Conservation (phyloP, 306 rosid genomes). For the Benincasa hispida region DNA sequence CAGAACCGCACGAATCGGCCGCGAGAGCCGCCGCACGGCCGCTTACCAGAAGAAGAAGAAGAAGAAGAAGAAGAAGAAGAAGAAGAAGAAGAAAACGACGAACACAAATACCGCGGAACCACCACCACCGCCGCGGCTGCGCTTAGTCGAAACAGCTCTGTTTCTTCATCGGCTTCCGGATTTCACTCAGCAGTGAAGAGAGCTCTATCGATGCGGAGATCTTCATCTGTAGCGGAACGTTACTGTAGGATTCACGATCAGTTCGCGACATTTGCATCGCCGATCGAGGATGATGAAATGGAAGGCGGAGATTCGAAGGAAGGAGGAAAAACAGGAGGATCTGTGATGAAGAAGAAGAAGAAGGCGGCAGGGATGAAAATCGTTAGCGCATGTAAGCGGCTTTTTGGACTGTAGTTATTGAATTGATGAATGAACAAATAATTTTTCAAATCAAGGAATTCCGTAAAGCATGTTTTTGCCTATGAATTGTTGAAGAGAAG, state of each 20-base stretch:
- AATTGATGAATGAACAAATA: no score
- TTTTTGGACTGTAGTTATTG: conserved; percentile 14
- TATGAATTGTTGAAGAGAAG: no score
- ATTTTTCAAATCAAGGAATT: no score
- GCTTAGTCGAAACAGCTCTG: conserved; percentile 32
- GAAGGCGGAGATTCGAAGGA: not conserved
- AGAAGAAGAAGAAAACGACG: not conserved
- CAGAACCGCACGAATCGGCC: not conserved
- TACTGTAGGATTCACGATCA: conserved; percentile 71
- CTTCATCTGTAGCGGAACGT: conserved; percentile 67
- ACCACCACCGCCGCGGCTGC: conserved; percentile 2
- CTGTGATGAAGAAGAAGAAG: conserved; percentile 13
- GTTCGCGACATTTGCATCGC: conserved; percentile 20
- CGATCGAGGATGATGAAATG: conserved; percentile 12
- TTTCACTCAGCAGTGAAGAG: conserved; percentile 39
- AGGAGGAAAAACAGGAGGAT: conserved; percentile 3
- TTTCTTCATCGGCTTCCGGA: conserved; percentile 25
- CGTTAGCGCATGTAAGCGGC: conserved; percentile 58
- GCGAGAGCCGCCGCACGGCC: not conserved
- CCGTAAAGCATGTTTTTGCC: no score
- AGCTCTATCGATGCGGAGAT: conserved; percentile 58
- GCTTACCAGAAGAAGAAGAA: not conserved
- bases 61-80: conserved; percentile 9
- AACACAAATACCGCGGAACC: not conserved
- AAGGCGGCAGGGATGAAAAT: conserved; percentile 36